Evolutionary conservation across 495 filamentous ascomycete genomes (phyloP).

Genomic region (Pseudotulostoma volvatum): DNA sequence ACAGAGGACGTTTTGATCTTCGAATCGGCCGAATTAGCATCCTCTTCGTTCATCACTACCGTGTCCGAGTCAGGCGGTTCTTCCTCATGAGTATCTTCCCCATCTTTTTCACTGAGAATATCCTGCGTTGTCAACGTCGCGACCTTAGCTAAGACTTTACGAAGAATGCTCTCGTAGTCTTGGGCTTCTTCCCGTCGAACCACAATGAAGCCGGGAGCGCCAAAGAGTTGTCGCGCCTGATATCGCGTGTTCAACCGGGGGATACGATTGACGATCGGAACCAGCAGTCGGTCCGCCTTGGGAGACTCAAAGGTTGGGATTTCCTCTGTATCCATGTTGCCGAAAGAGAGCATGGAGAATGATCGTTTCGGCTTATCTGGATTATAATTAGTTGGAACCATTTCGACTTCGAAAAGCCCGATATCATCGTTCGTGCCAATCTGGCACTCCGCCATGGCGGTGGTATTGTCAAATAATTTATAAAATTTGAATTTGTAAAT

Average conservation of each 20-base stretch:
- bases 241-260: constrained; percentile 31
- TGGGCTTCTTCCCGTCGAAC: constrained; percentile 44
- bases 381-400: constrained; percentile 58
- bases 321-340: constrained; percentile 40
- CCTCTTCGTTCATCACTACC: constrained; percentile 54
- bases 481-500: constrained; percentile 70
- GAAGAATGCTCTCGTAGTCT: constrained; percentile 41
- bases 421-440: constrained; percentile 48
- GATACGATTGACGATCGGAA: constrained; percentile 64
- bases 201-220: constrained; percentile 41
- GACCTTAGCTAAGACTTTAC: constrained; percentile 41
- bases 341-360: constrained; percentile 22
- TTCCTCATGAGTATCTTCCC: constrained; percentile 7
- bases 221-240: constrained; percentile 28
- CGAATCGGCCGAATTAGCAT: constrained; percentile 52
- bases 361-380: constrained; percentile 31
- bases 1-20: constrained; percentile 61
- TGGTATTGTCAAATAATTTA: constrained; percentile 55
- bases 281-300: constrained; percentile 50
- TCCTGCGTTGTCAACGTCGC: constrained; percentile 44
- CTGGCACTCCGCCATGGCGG: constrained; percentile 46
- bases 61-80: constrained; percentile 43
- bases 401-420: constrained; percentile 67
- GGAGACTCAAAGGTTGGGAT: constrained; percentile 43
- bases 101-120: constrained; percentile 37